Conservation (phyloP, 2,329 filamentous ascomycete species). For the Thielaviopsis ethacetica region DNA sequence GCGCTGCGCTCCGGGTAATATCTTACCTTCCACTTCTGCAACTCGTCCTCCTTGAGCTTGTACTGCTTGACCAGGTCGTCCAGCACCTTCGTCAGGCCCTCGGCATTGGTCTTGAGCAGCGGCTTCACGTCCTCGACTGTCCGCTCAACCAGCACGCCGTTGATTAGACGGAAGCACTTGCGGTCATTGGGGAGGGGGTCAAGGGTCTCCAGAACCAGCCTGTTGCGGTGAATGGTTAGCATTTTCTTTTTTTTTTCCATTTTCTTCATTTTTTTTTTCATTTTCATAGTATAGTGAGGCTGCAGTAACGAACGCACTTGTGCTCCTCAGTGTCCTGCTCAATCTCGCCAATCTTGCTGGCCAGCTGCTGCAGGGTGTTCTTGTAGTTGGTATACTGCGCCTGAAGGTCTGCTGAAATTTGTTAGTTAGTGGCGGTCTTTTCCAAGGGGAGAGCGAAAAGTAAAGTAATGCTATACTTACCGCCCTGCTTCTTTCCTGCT, state of each 20-base stretch:
- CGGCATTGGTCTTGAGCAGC: constrained; percentile 80
- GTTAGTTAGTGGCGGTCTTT: constrained; percentile 7
- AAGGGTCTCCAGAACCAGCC: constrained; percentile 86
- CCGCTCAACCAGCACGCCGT: constrained; percentile 85
- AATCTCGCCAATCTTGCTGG: constrained; percentile 91
- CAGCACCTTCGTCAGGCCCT: constrained; percentile 83
- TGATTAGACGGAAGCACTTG: constrained; percentile 98
- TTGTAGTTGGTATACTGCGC: constrained; percentile 64
- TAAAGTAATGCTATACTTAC: constrained; percentile 23
- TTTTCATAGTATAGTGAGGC: too few relatives aligned
- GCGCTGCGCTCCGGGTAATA: too few relatives aligned
- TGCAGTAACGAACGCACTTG: constrained; percentile 50
- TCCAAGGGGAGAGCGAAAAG: neutral
- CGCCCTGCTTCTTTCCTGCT: constrained; percentile 58
- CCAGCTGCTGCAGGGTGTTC: constrained; percentile 72
- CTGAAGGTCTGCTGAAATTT: constrained; percentile 48
- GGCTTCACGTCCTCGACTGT: constrained; percentile 88
- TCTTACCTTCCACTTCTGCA: constrained; percentile 95
- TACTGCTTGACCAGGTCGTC: constrained; percentile 95
- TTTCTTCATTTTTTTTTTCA: too few relatives aligned
- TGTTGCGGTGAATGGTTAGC: constrained; percentile 22
- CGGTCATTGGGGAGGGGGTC: constrained; percentile 66
- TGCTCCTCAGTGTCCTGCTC: constrained; percentile 97
- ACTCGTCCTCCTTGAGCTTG: constrained; percentile 81
- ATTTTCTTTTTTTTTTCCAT: too few relatives aligned